Evolutionary conservation across 768 basidiomycete genomes (phyloP), one percentile per base, ranked within the genome.

Genomic region (Cantharellus anzutake): DNA sequence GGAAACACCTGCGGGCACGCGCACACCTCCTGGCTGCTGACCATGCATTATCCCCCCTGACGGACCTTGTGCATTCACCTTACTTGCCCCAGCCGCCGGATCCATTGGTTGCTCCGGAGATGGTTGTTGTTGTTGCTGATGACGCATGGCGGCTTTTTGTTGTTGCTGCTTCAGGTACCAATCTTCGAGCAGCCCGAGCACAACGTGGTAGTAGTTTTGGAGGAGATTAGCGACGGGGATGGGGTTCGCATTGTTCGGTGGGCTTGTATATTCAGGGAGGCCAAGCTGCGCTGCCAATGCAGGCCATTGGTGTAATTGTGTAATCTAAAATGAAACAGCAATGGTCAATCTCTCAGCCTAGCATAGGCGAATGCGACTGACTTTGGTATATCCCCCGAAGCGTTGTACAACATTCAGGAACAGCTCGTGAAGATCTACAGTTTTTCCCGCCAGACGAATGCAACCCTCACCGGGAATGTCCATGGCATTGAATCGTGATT

Each of bases 121-220:
- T 11, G 65, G 65, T 59, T 73, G 69, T 63, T 70, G 70, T 48
- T 68, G 66, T 81, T 53, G 64, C 79, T 84, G 62, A 75, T 57
- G 56, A 14, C 35, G 79, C 68, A 77, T 76, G 68, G 20, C 20
- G 20, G 20, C 20, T 29, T 29, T 29, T 48, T 68, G 66, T 81
- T 53, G 64, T 79, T 84, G 62, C 76, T 57, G 56, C 40, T 41
- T 79, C 68, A 77, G 77, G 68, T 82, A 84, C 39, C 72, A 68
- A 41, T 84, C 82, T 69, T 90, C 87, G 64, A 89, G 86, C 2
- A 85, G 83, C 42, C 73, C 71, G 34, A 88, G 71, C 60, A 90
- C 73, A 14, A 68, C 71, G 68, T 72, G 75, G 69, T 86, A 90
- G 66, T 80, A 77, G 56, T 78, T 74, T 52, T 62, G 52, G 20